Evolutionary conservation across 305 asterid genomes (phyloP).

Genomic region (Withania somnifera): DNA sequence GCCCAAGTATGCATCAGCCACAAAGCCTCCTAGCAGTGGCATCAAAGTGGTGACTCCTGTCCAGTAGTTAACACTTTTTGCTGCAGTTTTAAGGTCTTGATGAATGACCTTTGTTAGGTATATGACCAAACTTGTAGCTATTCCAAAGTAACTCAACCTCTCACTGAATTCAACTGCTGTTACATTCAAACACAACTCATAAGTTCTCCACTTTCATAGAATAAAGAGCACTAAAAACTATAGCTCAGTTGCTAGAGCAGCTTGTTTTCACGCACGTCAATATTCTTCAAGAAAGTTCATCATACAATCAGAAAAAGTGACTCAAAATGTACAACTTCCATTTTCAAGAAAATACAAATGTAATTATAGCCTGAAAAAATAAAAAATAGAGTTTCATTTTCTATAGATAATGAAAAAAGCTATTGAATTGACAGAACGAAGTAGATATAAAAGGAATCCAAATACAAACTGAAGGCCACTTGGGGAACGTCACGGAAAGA

Average conservation of each 20-base stretch:
- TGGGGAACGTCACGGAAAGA: not conserved
- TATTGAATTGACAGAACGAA: not conserved
- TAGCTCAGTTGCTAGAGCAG: not conserved
- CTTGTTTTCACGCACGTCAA: not conserved
- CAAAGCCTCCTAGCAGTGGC: slow-evolving; percentile 81
- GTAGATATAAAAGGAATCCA: not conserved
- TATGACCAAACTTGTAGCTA: slow-evolving; percentile 63
- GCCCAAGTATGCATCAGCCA: slow-evolving; percentile 78
- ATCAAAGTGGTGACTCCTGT: slow-evolving; percentile 66
- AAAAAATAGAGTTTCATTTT: too few relatives aligned
- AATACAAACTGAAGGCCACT: not conserved
- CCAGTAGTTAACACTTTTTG: slow-evolving; percentile 66
- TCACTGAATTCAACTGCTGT: slow-evolving; percentile 77
- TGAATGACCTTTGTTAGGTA: slow-evolving; percentile 67
- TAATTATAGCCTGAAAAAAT: too few relatives aligned
- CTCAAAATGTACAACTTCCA: too few relatives aligned
- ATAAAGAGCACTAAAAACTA: not conserved
- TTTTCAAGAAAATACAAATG: too few relatives aligned
- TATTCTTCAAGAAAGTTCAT: too few relatives aligned
- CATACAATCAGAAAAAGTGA: too few relatives aligned
- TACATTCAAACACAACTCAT: not conserved
- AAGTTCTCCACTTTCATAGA: not conserved
- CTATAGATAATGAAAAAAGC: too few relatives aligned
- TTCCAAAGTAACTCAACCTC: slow-evolving; percentile 73
- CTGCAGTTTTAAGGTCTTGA: slow-evolving; percentile 71